Evolutionary conservation across 768 basidiomycete species (phyloP).

Genomic region (Obba rivulosa): DNA sequence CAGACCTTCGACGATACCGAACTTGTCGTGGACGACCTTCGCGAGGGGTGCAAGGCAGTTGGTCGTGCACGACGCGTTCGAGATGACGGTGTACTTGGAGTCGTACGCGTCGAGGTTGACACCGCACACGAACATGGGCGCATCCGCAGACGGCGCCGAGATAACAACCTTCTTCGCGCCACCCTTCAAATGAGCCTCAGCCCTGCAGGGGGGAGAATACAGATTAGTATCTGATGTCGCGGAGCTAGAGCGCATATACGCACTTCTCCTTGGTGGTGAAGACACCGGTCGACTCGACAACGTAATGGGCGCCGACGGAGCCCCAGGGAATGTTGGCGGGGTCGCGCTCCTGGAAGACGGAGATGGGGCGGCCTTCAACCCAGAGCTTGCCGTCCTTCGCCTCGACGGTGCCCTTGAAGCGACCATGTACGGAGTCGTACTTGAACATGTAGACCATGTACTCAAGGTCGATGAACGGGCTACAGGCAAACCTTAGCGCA

Average conservation of each 20-base stretch:
- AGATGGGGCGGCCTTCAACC: constrained; percentile 74
- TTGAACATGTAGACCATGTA: constrained; percentile 99
- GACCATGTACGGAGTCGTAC: constrained; percentile 90
- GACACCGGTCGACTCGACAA: constrained; percentile 98
- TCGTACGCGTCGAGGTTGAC: constrained; percentile 95
- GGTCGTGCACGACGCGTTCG: constrained; percentile 99
- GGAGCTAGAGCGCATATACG: constrained; percentile 10
- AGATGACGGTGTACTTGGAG: constrained; percentile 86
- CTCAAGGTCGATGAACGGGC: constrained; percentile 94
- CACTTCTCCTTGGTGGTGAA: constrained; percentile 95
- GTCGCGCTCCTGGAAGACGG: constrained; percentile 81
- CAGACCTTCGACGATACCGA: constrained; percentile 92
- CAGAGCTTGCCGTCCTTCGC: constrained; percentile 84
- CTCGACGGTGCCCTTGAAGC: constrained; percentile 82
- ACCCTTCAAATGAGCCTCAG: constrained; percentile 89
- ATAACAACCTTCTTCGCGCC: constrained; percentile 99
- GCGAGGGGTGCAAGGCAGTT: constrained; percentile 99
- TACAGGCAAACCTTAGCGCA: constrained; percentile 25
- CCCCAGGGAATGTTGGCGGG: constrained; percentile 84
- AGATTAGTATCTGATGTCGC: constrained; percentile 6
- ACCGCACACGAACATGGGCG: constrained; percentile 91
- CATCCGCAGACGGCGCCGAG: constrained; percentile 96
- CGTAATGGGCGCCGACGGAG: constrained; percentile 77
- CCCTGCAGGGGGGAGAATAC: constrained; percentile 39
- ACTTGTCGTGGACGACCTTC: constrained; percentile 97